Evolutionary conservation across 192 early-diverging fungal genomes (phyloP).

Genomic region (Podila clonocystis): DNA sequence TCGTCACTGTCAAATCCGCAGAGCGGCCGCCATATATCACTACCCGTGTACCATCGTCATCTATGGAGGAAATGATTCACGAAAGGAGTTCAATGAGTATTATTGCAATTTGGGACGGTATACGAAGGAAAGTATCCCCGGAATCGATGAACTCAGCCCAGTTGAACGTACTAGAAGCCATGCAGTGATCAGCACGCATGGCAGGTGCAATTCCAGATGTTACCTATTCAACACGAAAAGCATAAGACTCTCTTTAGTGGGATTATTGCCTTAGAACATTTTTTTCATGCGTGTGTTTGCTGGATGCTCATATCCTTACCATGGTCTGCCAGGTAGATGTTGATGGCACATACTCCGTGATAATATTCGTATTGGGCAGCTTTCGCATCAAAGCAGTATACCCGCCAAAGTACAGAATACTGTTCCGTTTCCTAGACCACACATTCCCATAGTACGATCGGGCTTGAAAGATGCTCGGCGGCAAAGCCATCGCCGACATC

Average conservation of each 20-base stretch:
- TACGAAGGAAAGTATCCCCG: no score
- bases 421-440: background rate
- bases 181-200: background rate
- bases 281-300: no score
- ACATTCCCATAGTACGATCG: background rate
- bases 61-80: background rate
- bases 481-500: background rate
- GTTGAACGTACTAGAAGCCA: background rate
- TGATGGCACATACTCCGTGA: background rate
- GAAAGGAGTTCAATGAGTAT: background rate
- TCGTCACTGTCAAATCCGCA: background rate
- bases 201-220: background rate
- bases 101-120: no score
- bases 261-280: no score
- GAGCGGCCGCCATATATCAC: background rate
- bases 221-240: background rate
- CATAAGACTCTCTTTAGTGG: background rate
- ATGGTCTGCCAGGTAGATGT: background rate
- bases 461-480: background rate
- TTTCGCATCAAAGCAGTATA: background rate
- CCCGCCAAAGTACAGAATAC: constrained; percentile 11
- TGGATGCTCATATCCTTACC: background rate
- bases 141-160: no score
- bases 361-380: background rate
- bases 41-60: constrained; percentile 1